Base-by-base conservation (phyloP, 768 basidiomycete genomes). In the Gyrodon lividus region DNA sequence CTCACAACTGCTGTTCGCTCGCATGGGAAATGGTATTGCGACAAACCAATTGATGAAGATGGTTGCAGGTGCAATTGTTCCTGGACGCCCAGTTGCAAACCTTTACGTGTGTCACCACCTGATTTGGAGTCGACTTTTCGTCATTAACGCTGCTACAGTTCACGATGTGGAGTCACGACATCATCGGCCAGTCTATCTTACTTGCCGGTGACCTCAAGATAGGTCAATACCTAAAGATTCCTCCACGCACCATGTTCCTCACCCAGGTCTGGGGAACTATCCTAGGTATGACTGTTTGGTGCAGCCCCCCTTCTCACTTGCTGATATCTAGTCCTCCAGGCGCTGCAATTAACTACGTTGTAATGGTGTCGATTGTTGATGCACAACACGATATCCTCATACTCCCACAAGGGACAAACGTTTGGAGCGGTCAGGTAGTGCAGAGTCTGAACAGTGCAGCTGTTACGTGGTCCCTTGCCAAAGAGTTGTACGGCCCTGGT, bases 121-220 rank as follows among this genome's bases (percentile, higher is more conserved):
- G 16, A 13, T 20, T 31, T 13, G 8, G 13, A 2, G 14, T 14
- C 22, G 8, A 24, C 35, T 31, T 14, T 19, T 14, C 28, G 8
- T 22, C 26, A 44, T 12, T 39, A 5, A 19, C 12, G 3, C 20
- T 17, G 8, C 24, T 14, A 6, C 39, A 84, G 81, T 84, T 84
- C 67, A 77, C 80, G 0, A 83, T 82, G 80, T 84, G 83, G 82
- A 82, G 81, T 59, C 81, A 83, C 55, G 81, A 82, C 55, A 77
- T 82, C 44, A 71, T 86, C 31, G 67, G 73, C 16, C 82, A 76
- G 28, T 83, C 80, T 0, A 76, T 83, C 43, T 59, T 58, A 30
- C 71, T 84, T 10, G 79, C 71, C 16, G 67, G 69, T 30, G 79
- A 81, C 58, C 67, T 80, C 20, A 79, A 80, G 60, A 74, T 78